These are phyloP conservation scores for Pilatotrama ljubarskyi DNA, from an alignment of 768 basidiomycete species.

Conservation along the genomic window DNA sequence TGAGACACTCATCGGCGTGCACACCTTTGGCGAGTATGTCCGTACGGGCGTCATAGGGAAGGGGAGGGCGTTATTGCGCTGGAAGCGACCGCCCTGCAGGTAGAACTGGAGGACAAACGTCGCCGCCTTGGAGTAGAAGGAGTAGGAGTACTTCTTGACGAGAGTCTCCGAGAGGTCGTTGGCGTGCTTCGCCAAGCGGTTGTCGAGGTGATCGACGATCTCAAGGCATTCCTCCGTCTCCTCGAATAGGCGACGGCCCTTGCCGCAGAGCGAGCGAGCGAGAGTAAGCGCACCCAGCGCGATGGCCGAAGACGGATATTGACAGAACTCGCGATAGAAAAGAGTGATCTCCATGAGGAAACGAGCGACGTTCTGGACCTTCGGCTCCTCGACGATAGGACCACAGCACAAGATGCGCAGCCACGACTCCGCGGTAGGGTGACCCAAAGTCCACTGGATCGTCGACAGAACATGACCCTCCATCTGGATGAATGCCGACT, in stretches of 20 bases:
- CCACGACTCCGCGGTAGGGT: slow-evolving; percentile 98
- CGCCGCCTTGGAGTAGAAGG: slow-evolving; percentile 95
- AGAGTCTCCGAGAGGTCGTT: slow-evolving; percentile 94
- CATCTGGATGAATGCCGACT: slow-evolving; percentile 98
- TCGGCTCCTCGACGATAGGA: slow-evolving; percentile 76
- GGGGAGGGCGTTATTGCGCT: slow-evolving; percentile 44
- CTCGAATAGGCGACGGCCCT: slow-evolving; percentile 74
- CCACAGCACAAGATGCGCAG: slow-evolving; percentile 80
- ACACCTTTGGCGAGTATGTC: slow-evolving; percentile 46
- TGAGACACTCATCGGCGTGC: slow-evolving; percentile 75
- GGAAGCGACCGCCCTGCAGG: slow-evolving; percentile 80
- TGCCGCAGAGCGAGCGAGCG: slow-evolving; percentile 84
- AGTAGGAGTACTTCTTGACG: slow-evolving; percentile 97
- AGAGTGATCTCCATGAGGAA: slow-evolving; percentile 99
- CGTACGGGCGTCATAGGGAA: slow-evolving; percentile 71
- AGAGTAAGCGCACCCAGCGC: slow-evolving; percentile 89
- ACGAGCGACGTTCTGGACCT: slow-evolving; percentile 92
- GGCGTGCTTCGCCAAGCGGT: slow-evolving; percentile 81
- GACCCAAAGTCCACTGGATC: slow-evolving; percentile 94
- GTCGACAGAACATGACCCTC: slow-evolving; percentile 96
- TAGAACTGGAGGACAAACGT: slow-evolving; percentile 93
- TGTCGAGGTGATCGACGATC: slow-evolving; percentile 85
- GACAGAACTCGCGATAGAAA: slow-evolving; percentile 95
- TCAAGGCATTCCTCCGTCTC: slow-evolving; percentile 84
- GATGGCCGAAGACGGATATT: slow-evolving; percentile 80